Evolutionary conservation across 176 grass and related monocot genomes (phyloP), one percentile per base, ranked within the genome.

Genomic region (Phragmites australis): DNA sequence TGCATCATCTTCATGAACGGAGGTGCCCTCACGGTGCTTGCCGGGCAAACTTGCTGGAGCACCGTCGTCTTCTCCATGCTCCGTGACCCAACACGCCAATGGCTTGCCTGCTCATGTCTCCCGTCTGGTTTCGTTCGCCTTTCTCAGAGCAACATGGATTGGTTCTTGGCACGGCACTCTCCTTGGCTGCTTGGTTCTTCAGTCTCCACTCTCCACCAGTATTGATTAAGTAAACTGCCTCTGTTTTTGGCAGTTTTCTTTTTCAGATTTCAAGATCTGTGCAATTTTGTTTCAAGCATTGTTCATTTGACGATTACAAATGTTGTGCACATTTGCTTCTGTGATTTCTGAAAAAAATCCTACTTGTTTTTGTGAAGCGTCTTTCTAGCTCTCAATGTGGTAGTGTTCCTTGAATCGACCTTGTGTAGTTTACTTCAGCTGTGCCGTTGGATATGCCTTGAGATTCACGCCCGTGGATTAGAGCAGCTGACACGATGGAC

Each of bases 1-100:
- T 51, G 80, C 81, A 15, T 74, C 72, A 45, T 13, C 81, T 9
- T 74, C 72, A 45, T 13, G 48, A 23, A 26, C 37, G 57, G 37
- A 64, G 46, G 58, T 62, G 14, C 29, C 6, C 58, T 17, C 58
- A 13, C 58, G 18, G 69, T 19, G 46, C 68, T 48, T 72, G 46
- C 46, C 68, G 22, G 41, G 41, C 26, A 25, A 48, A 34, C 48
- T 63, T 63, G 47, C 75, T 17, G 57, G 57, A 63, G 26, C 57
- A 8, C 7, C 58, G 30, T 31, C 58, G 27, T 7, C 13, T 16
- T 16, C 25, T 59, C 26, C 57, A 1, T 60, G 57, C 26, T 61
- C 40, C 29, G 56, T 61, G 41, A 45, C 53, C 18, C 3, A 53
- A 54, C 70, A 50, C 53, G 70, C 30, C 18, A 8, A 54, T 19